Evolutionary conservation across 1,284 basidiomycete species (phyloP).

Genomic region (Trametes versicolor): DNA sequence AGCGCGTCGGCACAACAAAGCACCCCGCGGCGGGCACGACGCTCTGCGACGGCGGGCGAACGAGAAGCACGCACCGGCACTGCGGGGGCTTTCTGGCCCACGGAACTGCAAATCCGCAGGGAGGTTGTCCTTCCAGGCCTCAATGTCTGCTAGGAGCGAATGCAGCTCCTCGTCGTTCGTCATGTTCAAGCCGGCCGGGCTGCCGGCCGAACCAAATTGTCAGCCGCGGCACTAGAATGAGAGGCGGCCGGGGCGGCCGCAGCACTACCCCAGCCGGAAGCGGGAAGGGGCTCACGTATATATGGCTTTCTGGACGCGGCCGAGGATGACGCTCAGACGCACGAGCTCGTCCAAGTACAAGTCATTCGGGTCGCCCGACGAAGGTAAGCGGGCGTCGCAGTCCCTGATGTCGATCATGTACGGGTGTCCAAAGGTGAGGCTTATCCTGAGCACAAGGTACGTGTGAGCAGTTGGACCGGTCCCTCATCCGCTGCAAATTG

Average conservation of each 20-base stretch:
- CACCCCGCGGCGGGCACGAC: conserved; percentile 10
- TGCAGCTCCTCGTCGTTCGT: conserved; percentile 83
- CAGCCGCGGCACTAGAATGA: conserved; percentile 22
- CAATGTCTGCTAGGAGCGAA: conserved; percentile 77
- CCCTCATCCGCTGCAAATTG: neutral
- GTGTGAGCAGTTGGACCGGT: conserved; percentile 16
- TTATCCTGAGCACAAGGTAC: conserved; percentile 60
- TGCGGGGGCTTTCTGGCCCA: conserved; percentile 69
- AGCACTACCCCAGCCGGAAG: conserved; percentile 13
- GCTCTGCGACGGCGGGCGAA: conserved; percentile 1
- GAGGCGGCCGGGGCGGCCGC: conserved; percentile 26
- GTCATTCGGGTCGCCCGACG: conserved; percentile 75
- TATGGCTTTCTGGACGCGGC: conserved; percentile 90
- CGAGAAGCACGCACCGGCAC: conserved; percentile 63
- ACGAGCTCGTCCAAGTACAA: conserved; percentile 88
- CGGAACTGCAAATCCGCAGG: conserved; percentile 80
- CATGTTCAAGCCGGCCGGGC: conserved; percentile 86
- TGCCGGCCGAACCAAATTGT: conserved; percentile 45
- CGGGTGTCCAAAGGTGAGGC: conserved; percentile 85
- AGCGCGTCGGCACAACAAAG: conserved; percentile 16
- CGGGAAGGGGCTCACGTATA: conserved; percentile 67
- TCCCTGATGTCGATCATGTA: conserved; percentile 94
- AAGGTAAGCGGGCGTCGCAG: conserved; percentile 91
- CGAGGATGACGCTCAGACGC: conserved; percentile 87
- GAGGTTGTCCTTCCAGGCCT: conserved; percentile 79